These are phyloP conservation scores for Elaeis guineensis DNA, from an alignment of 176 grass and related monocot species.

Conservation along the genomic window DNA sequence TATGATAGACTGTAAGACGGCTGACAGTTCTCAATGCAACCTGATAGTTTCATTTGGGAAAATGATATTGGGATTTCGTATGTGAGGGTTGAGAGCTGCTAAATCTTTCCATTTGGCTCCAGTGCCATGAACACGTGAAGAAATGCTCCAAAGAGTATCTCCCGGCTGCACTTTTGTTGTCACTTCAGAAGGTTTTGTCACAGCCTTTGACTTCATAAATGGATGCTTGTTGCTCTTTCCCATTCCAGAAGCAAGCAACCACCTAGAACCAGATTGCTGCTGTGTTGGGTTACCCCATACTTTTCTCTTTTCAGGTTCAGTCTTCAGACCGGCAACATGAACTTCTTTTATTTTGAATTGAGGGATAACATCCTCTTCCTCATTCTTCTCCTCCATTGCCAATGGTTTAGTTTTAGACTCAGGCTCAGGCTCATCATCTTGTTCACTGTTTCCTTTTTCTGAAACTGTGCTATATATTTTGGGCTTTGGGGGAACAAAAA, in stretches of 20 bases:
- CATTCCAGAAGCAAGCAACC: constrained; percentile 94
- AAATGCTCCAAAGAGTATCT: constrained; percentile 93
- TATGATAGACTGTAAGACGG: too few species aligned
- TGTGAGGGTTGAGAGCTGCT: constrained; percentile 38
- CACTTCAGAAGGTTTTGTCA: constrained; percentile 16
- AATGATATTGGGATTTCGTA: constrained; percentile 73
- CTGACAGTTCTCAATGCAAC: constrained; percentile 25
- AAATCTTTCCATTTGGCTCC: constrained; percentile 45
- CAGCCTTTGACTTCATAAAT: constrained; percentile 68
- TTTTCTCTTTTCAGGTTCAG: constrained; percentile 59
- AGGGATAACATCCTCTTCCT: constrained; percentile 41
- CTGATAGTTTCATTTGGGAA: constrained; percentile 59
- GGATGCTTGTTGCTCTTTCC: constrained; percentile 82
- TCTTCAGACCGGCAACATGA: constrained; percentile 87
- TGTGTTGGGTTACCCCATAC: constrained; percentile 74
- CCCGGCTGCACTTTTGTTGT: constrained; percentile 32
- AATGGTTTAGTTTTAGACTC: constrained; percentile 39
- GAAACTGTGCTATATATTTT: constrained; percentile 66
- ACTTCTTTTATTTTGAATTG: constrained; percentile 94
- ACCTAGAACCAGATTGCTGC: constrained; percentile 86
- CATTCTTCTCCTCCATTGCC: constrained; percentile 34
- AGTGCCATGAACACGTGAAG: constrained; percentile 60
- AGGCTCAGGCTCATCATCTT: constrained; percentile 39
- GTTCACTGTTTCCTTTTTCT: constrained; percentile 50
- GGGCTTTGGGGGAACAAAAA: constrained; percentile 88